Evolutionary conservation across 2,329 filamentous ascomycete species (phyloP).

Genomic region (Fusarium pseudonygamai): DNA sequence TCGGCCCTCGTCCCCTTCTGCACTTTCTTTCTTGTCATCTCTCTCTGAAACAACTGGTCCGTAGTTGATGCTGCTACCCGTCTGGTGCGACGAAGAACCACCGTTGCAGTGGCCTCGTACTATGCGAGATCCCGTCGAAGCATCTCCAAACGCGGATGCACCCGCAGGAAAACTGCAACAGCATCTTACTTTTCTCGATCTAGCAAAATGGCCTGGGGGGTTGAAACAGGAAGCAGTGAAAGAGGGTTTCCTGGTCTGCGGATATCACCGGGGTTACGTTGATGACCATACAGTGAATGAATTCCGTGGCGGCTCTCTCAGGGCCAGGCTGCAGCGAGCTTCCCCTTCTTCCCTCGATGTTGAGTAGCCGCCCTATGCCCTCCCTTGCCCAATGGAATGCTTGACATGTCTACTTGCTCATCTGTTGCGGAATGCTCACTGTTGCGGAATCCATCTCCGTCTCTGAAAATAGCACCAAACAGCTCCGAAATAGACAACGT

Average conservation of each 20-base stretch:
- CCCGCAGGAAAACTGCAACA: slow-evolving; percentile 15
- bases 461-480: slow-evolving; percentile 77
- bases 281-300: background rate
- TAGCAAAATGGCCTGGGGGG: slow-evolving; percentile 1
- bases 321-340: slow-evolving; percentile 22
- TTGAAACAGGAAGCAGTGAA: background rate
- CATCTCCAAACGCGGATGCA: slow-evolving; percentile 31
- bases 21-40: background rate
- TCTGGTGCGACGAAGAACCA: slow-evolving; percentile 4
- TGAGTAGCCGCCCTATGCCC: slow-evolving; percentile 2
- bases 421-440: slow-evolving; percentile 39
- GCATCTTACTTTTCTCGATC: slow-evolving; percentile 25
- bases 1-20: slow-evolving; percentile 22
- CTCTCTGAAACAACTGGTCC: slow-evolving; percentile 18
- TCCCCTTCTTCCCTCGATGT: slow-evolving; percentile 38
- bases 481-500: slow-evolving; percentile 74
- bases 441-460: slow-evolving; percentile 74
- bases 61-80: slow-evolving; percentile 22
- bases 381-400: slow-evolving; percentile 30
- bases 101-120: slow-evolving; percentile 29
- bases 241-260: background rate
- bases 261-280: background rate
- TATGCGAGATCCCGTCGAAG: slow-evolving; percentile 36
- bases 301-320: slow-evolving; percentile 9
- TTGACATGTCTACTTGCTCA: slow-evolving; percentile 47